These are phyloP conservation scores for Pouteria glomerata DNA, from an alignment of 148 eudicot species.

Conservation along the genomic window DNA sequence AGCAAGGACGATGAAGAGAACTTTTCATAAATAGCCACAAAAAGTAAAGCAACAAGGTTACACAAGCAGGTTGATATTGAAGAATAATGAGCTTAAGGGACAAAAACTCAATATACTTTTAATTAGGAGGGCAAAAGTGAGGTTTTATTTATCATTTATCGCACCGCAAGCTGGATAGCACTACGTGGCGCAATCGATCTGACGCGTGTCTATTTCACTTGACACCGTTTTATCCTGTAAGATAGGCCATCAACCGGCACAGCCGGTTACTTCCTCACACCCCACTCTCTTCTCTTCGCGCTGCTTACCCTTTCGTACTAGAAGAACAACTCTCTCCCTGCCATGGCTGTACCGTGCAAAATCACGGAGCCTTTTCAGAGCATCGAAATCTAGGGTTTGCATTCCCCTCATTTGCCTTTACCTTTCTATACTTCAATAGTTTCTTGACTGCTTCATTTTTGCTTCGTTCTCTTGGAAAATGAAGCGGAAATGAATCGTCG, in stretches of 20 bases:
- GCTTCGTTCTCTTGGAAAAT: background rate
- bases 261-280: constrained; percentile 9
- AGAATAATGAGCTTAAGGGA: too few relatives aligned
- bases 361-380: background rate
- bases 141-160: too few relatives aligned
- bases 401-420: background rate
- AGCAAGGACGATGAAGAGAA: too few relatives aligned
- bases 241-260: background rate
- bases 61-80: too few relatives aligned
- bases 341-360: constrained; percentile 11
- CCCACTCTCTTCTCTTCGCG: constrained; percentile 12
- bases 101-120: too few relatives aligned
- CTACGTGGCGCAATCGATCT: too few relatives aligned
- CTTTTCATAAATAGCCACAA: too few relatives aligned
- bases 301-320: background rate
- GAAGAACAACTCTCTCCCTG: background rate
- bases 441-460: background rate
- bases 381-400: constrained; percentile 22
- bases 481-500: background rate
- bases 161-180: too few relatives aligned
- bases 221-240: constrained; percentile 5
- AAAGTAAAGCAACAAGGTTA: too few relatives aligned
- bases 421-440: background rate
- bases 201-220: background rate
- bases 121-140: too few relatives aligned